Evolutionary conservation across 1,139 yeast genomes (phyloP).

Genomic region (Nakaseomyces glabratus): DNA sequence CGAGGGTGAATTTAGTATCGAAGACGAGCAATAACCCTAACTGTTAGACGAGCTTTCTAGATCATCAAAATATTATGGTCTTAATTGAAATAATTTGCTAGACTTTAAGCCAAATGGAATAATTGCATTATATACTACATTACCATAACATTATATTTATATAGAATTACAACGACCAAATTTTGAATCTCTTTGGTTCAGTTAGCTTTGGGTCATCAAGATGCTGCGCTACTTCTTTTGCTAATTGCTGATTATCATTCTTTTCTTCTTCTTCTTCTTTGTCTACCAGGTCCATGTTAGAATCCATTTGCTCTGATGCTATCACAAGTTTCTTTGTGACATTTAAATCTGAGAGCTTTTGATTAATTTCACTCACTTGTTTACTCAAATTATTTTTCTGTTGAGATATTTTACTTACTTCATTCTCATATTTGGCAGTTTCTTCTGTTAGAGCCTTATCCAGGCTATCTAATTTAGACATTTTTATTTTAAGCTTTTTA

Average conservation of each 20-base stretch:
- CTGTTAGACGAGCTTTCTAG: too few relatives aligned
- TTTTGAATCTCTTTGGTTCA: conserved; percentile 27
- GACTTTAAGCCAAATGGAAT: too few relatives aligned
- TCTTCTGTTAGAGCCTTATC: conserved; percentile 25
- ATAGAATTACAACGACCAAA: conserved; percentile 26
- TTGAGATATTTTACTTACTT: conserved; percentile 23
- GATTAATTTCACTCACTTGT: conserved; percentile 26
- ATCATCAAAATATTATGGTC: too few relatives aligned
- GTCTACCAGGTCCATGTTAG: conserved; percentile 26
- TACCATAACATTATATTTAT: conserved; percentile 2
- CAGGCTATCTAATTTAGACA: conserved; percentile 21
- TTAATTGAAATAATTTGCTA: too few relatives aligned
- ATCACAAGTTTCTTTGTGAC: conserved; percentile 26
- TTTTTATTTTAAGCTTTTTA: conserved; percentile 24
- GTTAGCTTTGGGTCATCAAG: conserved; percentile 9
- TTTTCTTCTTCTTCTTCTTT: conserved; percentile 19
- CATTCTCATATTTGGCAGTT: conserved; percentile 22
- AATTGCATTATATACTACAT: conserved; percentile 2
- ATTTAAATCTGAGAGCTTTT: conserved; percentile 23
- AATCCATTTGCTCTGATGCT: conserved; percentile 27
- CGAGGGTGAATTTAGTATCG: too few relatives aligned
- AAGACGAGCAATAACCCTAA: too few relatives aligned
- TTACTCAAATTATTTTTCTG: conserved; percentile 28
- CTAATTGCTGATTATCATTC: conserved; percentile 18
- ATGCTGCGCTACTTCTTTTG: conserved; percentile 18